Base-by-base conservation (phyloP, 2,329 filamentous ascomycete genomes). In the Sclerotinia glacialis region DNA sequence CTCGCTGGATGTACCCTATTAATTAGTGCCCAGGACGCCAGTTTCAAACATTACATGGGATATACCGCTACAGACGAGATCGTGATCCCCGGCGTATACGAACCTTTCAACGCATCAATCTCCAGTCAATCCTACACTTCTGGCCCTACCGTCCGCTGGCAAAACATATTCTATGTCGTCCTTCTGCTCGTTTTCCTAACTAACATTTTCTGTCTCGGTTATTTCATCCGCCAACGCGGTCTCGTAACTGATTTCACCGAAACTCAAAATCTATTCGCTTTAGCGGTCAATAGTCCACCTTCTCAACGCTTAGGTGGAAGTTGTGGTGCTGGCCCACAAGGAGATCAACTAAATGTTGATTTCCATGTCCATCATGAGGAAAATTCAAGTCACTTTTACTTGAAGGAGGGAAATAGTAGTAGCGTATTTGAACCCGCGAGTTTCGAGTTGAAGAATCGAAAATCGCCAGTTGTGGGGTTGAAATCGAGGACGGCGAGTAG, bases 161-260 rank as follows among this genome's bases (percentile, higher is more conserved):
- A 92, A 66, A 81, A 78, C 6, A 78, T 86, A 0, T 94, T 93
- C 77, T 88, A 90, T 73, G 66, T 87, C 1, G 81, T 93, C 0
- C 83, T 94, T 0, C 73, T 83, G 1, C 77, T 87, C 18, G 87
- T 90, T 1, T 90, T 92, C 72, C 69, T 85, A 31, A 85, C 90
- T 72, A 93, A 91, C 74, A 67, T 88, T 34, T 79, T 88, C 49
- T 90, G 89, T 66, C 78, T 92, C 0, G 73, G 79, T 2, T 92
- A 92, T 77, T 75, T 89, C 61, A 74, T 84, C 56, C 80, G 83
- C 69, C 74, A 79, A 7, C 79, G 79, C 0, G 85, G 85, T 0
- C 83, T 91, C 28, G 85, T 94, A 9, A 93, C 89, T 0, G 91
- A 94, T 78, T 93, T 90, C 74, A 90, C 87, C 0, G 90, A 94